Evolutionary conservation across 2,329 filamentous ascomycete species (phyloP).

Genomic region (Diaporthe amygdali): DNA sequence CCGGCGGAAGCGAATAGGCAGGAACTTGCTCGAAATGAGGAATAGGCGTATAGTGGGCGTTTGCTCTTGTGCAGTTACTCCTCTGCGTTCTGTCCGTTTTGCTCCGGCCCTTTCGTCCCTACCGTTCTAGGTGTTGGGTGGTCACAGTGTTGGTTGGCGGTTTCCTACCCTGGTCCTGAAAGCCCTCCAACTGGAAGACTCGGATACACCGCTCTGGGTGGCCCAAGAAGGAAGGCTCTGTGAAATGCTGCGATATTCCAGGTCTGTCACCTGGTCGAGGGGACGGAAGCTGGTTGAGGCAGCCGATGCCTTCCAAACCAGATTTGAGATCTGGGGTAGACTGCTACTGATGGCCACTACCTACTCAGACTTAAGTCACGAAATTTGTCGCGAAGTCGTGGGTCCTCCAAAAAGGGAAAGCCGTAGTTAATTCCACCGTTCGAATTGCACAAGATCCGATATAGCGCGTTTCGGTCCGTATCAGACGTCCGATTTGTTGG

Average conservation of each 20-base stretch:
- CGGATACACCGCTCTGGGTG: background rate
- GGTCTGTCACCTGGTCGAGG: background rate
- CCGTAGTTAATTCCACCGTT: background rate
- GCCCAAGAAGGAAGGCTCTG: background rate
- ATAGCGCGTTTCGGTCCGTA: background rate
- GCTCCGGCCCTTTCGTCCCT: slow-evolving; percentile 7
- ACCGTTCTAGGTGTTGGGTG: background rate
- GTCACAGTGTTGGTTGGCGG: background rate
- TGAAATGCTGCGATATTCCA: background rate
- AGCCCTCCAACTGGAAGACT: background rate
- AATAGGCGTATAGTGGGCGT: background rate
- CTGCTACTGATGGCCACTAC: background rate
- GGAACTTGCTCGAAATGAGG: background rate
- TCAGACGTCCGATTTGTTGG: slow-evolving; percentile 5
- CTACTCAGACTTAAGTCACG: background rate
- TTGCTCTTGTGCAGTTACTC: background rate
- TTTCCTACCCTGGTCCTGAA: slow-evolving; percentile 9
- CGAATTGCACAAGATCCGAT: slow-evolving; percentile 18
- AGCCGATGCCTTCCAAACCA: background rate
- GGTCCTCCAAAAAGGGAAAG: background rate
- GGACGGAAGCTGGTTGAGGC: background rate
- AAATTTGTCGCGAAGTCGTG: background rate
- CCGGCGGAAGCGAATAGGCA: background rate
- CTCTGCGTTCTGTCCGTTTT: background rate
- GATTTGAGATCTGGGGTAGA: background rate